phyloP scores from a whole-genome alignment of 2,329 filamentous ascomycete species.

The Fusarium sp. region DNA sequence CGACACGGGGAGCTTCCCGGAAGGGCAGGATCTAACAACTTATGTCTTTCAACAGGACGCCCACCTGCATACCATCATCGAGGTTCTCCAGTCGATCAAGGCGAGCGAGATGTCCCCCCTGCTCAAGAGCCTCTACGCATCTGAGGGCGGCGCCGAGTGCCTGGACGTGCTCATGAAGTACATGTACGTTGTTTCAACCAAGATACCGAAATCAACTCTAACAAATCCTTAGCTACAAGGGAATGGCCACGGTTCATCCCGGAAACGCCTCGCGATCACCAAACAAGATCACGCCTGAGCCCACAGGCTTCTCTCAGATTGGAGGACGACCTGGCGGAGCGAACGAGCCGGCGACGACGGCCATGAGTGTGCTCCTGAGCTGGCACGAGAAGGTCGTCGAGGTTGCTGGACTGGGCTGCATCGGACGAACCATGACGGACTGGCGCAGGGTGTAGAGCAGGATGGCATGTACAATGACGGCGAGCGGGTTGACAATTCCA shows the following conservation, averaged over 20 bases:
- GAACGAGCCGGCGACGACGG: slow-evolving; percentile 80
- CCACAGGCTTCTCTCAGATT: slow-evolving; percentile 90
- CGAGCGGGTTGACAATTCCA: slow-evolving; percentile 28
- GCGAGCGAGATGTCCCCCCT: slow-evolving; percentile 95
- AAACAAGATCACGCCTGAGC: slow-evolving; percentile 73
- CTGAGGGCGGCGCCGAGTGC: slow-evolving; percentile 83
- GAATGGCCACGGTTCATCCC: slow-evolving; percentile 72
- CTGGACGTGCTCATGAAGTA: slow-evolving; percentile 98
- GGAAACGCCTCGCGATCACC: slow-evolving; percentile 58
- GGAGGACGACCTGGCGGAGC: slow-evolving; percentile 62
- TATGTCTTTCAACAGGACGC: slow-evolving; percentile 69
- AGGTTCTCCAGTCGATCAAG: slow-evolving; percentile 96
- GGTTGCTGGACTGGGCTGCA: slow-evolving; percentile 88
- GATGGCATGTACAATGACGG: slow-evolving; percentile 15
- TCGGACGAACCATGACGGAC: slow-evolving; percentile 96
- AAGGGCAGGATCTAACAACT: slow-evolving; percentile 11
- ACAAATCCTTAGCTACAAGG: slow-evolving; percentile 77
- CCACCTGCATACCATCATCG: slow-evolving; percentile 87
- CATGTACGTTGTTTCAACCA: slow-evolving; percentile 69
- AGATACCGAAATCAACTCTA: slow-evolving; percentile 3
- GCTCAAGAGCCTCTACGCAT: slow-evolving; percentile 81
- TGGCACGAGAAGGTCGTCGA: slow-evolving; percentile 99
- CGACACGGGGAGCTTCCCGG: neutral
- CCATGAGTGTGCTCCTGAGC: slow-evolving; percentile 96
- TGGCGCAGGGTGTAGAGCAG: slow-evolving; percentile 76